Evolutionary conservation across 768 basidiomycete species (phyloP), one percentile per base, ranked within the genome.

Genomic region (Thelephora aurantiotincta): DNA sequence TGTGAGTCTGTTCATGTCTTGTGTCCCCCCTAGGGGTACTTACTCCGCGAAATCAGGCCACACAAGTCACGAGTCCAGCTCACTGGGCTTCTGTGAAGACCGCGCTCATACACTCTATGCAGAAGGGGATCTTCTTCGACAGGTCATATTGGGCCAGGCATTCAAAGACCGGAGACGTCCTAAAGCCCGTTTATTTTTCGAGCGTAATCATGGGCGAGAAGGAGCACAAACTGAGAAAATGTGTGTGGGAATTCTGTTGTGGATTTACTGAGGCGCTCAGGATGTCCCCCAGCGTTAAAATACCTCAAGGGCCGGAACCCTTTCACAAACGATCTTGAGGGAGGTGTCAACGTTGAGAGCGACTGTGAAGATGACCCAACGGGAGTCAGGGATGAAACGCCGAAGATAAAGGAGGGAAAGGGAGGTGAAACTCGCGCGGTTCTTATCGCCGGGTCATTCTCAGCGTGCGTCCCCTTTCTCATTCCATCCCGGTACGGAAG

Each of bases 171-270:
- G 26, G 26, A 9, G 26, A 30, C 26, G 26, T 9, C 26, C 9
- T 30, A 9, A 30, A 30, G 9, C 26, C 26, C 26, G 26, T 53
- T 53, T 45, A 22, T 47, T 33, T 53, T 53, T 35, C 26, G 46
- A 22, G 36, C 33, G 9, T 49, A 53, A 20, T 50, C 52, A 26
- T 26, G 47, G 19, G 38, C 46, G 26, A 30, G 4, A 30, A 30
- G 26, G 26, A 14, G 49, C 49, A 16, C 43, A 45, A 44, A 41
- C 35, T 20, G 35, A 47, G 18, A 30, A 41, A 35, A 45, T 47
- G 33, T 50, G 38, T 35, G 52, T 53, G 11, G 48, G 44, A 19
- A 36, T 50, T n/a, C 46, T 43, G 35, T 35, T 50, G 38, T 53
- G 49, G 48, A 33, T 53, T 49, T 36, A 45, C 49, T 13, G 46